Evolutionary conservation across 2,329 filamentous ascomycete genomes (phyloP), one percentile per base, ranked within the genome.

Genomic region (Orbilia brochopaga): DNA sequence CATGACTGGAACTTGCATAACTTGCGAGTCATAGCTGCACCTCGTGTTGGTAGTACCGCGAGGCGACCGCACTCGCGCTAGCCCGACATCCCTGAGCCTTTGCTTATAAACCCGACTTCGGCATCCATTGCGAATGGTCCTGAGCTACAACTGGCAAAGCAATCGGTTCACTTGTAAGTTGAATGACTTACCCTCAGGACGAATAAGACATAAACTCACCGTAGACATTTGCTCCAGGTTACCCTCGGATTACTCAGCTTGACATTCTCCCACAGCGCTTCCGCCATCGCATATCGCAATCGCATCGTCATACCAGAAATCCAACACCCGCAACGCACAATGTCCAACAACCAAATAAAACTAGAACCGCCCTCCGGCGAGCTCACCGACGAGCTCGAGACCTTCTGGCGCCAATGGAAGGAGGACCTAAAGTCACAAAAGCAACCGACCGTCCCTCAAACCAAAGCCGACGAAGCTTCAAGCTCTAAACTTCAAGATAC

Each of bases 321-420:
- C 42, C 54, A 64, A 57, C 59, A 59, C 44, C 27, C 53, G 48
- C 67, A 65, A 72, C 67, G 24, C 67, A 56, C 58, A 56, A 72
- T 72, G 67, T 60, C 67, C 42, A 50, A 61, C 32, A 51, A 61
- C 10, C 55, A 54, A 65, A 65, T 17, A 15, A 42, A 60, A 21
- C 19, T 48, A 24, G 65, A 72, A 56, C 60, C 55, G 24, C 21
- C 55, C 21, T 60, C 67, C 46, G 55, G 58, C 21, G 55, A 59
- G 40, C 67, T 72, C 69, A 65, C 59, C 52, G 73, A 86, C 78
- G 92, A 96, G 79, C 85, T 97, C 70, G 91, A 96, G 79, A 88
- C 85, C 51, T 97, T 97, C 81, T 88, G 93, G 75, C 85, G 86
- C 77, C 85, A 91, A 83, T 97, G 92, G 92, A 86, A 87, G 69